Percentiles rank a stretch among this genome's conserved stretches.
These are phyloP conservation scores for Puccinia polysora DNA, from an alignment of 1,284 basidiomycete species.

Conservation along the genomic window DNA sequence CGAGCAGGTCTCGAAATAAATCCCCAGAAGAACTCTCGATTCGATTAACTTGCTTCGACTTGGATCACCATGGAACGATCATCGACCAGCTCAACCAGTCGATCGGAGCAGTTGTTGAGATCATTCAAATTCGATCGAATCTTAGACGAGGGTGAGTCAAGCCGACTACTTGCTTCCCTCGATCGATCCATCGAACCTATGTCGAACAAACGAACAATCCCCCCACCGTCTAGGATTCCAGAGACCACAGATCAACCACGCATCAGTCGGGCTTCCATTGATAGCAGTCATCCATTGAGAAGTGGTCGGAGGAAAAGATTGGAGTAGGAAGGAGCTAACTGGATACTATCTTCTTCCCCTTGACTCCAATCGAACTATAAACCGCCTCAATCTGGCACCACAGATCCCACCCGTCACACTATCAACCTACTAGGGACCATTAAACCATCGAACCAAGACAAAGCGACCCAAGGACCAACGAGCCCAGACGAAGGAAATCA, in stretches of 20 bases:
- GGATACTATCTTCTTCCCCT: too few species aligned
- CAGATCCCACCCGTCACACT: slow-evolving; percentile 59
- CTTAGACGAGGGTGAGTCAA: slow-evolving; percentile 41
- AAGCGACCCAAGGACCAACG: slow-evolving; percentile 53
- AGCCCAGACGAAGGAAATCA: too few species aligned
- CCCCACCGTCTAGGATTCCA: too few species aligned
- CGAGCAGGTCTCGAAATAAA: too few species aligned
- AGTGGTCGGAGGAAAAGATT: not conserved
- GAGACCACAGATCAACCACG: too few species aligned
- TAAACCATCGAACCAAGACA: slow-evolving; percentile 49
- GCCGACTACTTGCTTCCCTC: not conserved
- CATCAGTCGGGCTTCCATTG: too few species aligned
- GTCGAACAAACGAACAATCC: not conserved
- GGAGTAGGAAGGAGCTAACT: slow-evolving; percentile 46
- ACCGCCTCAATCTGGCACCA: too few species aligned
- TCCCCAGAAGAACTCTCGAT: too few species aligned
- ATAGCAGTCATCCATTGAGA: not conserved
- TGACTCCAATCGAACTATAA: too few species aligned
- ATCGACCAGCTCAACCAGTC: not conserved
- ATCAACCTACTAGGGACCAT: slow-evolving; percentile 57
- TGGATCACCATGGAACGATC: too few species aligned
- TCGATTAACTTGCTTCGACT: too few species aligned
- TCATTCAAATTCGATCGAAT: slow-evolving; percentile 20
- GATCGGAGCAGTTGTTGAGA: slow-evolving; percentile 1
- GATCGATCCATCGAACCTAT: not conserved